A percentile compares a stretch with the other conserved stretches of the same genome.
These are phyloP conservation scores for Teunomyces kruisii DNA, from an alignment of 805 yeast genomes.

Conservation along the genomic window DNA sequence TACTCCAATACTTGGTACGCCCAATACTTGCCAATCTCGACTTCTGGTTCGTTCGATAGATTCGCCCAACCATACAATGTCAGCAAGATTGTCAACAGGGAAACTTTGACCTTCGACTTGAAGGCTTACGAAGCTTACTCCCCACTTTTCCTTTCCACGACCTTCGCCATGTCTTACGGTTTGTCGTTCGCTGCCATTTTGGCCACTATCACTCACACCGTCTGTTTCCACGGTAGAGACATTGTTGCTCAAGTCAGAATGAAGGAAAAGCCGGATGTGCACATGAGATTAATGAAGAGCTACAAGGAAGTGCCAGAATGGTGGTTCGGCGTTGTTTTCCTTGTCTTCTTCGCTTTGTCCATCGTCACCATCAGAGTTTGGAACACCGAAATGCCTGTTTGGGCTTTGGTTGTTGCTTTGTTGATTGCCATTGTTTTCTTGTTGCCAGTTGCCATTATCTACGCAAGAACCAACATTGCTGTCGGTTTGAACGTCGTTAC, in stretches of 20 bases:
- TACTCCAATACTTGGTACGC: conserved; percentile 59
- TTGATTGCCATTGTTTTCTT: conserved; percentile 39
- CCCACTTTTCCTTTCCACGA: conserved; percentile 59
- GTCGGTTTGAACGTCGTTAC: conserved; percentile 45
- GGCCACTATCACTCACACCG: conserved; percentile 58
- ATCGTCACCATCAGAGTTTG: conserved; percentile 39
- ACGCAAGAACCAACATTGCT: conserved; percentile 35
- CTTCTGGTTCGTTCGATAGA: conserved; percentile 49
- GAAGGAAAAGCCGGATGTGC: conserved; percentile 41
- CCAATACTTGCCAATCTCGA: conserved; percentile 57
- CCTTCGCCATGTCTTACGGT: conserved; percentile 62
- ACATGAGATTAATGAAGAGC: conserved; percentile 54
- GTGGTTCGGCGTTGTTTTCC: conserved; percentile 35
- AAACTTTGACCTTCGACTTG: conserved; percentile 42
- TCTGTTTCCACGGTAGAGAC: conserved; percentile 56
- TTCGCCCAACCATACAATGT: conserved; percentile 52
- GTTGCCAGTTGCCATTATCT: conserved; percentile 40
- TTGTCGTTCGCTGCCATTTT: conserved; percentile 58
- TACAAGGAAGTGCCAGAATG: conserved; percentile 44
- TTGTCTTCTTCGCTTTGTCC: conserved; percentile 33
- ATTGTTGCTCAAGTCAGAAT: conserved; percentile 33
- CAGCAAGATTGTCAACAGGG: conserved; percentile 42
- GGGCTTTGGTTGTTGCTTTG: conserved; percentile 40
- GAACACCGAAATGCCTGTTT: conserved; percentile 45
- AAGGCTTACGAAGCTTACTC: conserved; percentile 56